Conservation (phyloP, 495 filamentous ascomycete species). For the Daldinia concentrica region DNA sequence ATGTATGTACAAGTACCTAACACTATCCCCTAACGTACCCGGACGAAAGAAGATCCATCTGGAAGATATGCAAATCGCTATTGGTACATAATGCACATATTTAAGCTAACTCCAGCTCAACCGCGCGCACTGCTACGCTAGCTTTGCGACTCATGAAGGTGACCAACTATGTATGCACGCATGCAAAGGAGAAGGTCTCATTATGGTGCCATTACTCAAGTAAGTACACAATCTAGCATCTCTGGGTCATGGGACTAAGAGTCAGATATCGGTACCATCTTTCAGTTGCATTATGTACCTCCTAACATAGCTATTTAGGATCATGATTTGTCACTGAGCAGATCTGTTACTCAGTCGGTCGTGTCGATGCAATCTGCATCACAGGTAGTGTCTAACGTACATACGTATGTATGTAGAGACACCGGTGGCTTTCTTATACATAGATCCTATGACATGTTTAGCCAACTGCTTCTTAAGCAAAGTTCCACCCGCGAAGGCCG, state of each 20-base stretch:
- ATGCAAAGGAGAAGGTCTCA: background rate
- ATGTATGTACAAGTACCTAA: background rate
- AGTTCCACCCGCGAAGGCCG: background rate
- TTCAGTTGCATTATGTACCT: background rate
- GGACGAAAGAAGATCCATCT: conserved; percentile 2
- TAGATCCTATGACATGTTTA: background rate
- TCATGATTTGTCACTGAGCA: background rate
- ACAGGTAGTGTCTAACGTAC: background rate
- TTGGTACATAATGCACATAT: background rate
- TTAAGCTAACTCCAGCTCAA: background rate
- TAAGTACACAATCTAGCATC: conserved; percentile 1
- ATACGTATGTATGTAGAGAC: background rate
- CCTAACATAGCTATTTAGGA: background rate
- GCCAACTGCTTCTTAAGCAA: too few relatives aligned
- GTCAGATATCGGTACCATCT: background rate
- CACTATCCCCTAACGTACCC: background rate
- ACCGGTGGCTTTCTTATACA: background rate
- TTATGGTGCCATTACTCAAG: conserved; percentile 16
- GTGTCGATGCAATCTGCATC: background rate
- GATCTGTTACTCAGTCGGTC: background rate
- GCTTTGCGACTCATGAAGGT: background rate
- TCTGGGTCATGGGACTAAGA: background rate
- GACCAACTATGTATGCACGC: background rate
- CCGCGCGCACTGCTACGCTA: background rate
- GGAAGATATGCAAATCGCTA: background rate